phyloP scores from a whole-genome alignment of 179 eudicot species.

The Pouteria campechiana region DNA sequence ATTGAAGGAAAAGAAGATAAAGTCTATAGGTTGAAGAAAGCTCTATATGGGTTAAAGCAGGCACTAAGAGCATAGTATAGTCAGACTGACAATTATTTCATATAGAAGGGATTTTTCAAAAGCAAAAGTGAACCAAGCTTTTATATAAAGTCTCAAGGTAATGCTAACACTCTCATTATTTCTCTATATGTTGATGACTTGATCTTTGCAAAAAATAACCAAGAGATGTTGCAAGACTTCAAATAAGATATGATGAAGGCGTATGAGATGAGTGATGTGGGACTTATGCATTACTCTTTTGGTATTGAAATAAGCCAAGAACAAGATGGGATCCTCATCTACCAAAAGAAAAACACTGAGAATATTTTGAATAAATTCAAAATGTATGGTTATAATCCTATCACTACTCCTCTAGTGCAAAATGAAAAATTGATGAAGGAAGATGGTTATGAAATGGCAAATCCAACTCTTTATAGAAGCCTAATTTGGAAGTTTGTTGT shows the following conservation, averaged over 20 bases:
- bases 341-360: not conserved
- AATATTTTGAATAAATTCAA: not conserved
- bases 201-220: not conserved
- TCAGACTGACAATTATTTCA: not conserved
- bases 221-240: too few relatives aligned
- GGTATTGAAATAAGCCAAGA: slow-evolving; percentile 1
- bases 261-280: not conserved
- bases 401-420: not conserved
- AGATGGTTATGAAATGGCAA: not conserved
- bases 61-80: slow-evolving; percentile 3
- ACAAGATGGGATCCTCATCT: not conserved
- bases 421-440: not conserved
- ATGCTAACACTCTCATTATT: not conserved
- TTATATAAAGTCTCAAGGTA: not conserved
- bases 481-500: not conserved
- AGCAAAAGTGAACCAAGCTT: not conserved
- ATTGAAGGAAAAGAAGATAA: not conserved
- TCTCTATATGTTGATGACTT: not conserved
- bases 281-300: not conserved
- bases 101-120: not conserved
- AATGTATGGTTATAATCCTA: not conserved
- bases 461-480: not conserved
- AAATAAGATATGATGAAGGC: not conserved
- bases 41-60: not conserved
- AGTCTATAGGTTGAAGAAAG: not conserved